These are phyloP conservation scores for Trichoderma afroharzianum DNA, from an alignment of 2,329 filamentous ascomycete genomes.

Conservation along the genomic window DNA sequence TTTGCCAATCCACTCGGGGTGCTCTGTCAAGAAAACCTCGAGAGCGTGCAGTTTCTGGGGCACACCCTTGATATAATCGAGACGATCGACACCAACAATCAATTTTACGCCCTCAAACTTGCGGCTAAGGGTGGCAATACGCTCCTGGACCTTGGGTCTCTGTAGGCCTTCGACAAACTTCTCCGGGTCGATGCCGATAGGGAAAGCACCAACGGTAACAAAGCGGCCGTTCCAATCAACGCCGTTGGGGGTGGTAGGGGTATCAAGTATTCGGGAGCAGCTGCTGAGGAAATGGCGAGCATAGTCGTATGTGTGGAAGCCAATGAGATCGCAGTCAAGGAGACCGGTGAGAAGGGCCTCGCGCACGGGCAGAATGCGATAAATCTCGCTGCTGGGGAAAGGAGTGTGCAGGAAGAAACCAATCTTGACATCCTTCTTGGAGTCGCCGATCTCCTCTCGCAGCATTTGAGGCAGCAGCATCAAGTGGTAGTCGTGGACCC, in stretches of 20 bases:
- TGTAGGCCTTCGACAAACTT: constrained; percentile 89
- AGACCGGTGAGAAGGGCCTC: constrained; percentile 84
- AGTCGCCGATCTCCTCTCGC: constrained; percentile 77
- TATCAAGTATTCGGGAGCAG: constrained; percentile 84
- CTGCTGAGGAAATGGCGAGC: constrained; percentile 96
- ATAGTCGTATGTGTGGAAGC: constrained; percentile 99
- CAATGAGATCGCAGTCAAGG: constrained; percentile 89
- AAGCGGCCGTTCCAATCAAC: constrained; percentile 87
- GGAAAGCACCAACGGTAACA: constrained; percentile 90
- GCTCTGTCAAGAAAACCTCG: constrained; percentile 93
- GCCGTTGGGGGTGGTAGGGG: constrained; percentile 83
- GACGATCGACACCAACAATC: constrained; percentile 91
- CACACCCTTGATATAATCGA: constrained; percentile 99
- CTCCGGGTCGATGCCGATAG: constrained; percentile 95
- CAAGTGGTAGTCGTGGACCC: constrained; percentile 98
- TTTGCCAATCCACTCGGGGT: constrained; percentile 97
- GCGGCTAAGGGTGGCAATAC: constrained; percentile 77
- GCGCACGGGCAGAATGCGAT: constrained; percentile 88
- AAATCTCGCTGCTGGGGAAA: constrained; percentile 95
- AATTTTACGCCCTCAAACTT: constrained; percentile 96
- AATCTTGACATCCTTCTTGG: constrained; percentile 90
- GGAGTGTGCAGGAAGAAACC: constrained; percentile 98
- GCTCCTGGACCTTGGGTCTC: constrained; percentile 80
- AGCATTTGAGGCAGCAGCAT: constrained; percentile 97
- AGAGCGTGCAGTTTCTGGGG: constrained; percentile 96